A percentile compares a stretch with the other conserved stretches of the same genome.
Evolutionary conservation across 306 rosid genomes (phyloP).

Genomic region (Morella rubra): DNA sequence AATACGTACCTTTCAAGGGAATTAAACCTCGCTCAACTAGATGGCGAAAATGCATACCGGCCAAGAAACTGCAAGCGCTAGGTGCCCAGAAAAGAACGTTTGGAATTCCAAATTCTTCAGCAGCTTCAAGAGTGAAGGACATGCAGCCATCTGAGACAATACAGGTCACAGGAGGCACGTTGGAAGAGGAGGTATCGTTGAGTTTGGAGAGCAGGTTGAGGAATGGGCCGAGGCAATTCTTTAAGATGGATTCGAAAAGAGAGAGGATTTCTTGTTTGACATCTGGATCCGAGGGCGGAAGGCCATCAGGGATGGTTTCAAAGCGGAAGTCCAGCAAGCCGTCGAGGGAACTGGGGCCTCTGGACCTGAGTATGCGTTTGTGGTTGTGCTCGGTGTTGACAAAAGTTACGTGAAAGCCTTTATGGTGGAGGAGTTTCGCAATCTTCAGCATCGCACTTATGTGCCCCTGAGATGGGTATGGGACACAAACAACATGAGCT

Average conservation of each 20-base stretch:
- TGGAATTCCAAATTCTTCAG: too few relatives aligned
- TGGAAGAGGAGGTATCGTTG: background rate
- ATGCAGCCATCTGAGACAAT: too few relatives aligned
- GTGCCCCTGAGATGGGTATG: slow-evolving; percentile 23
- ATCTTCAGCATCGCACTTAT: slow-evolving; percentile 14
- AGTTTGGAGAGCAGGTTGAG: background rate
- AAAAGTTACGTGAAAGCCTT: slow-evolving; percentile 25
- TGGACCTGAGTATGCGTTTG: slow-evolving; percentile 13
- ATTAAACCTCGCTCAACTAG: slow-evolving; percentile 1
- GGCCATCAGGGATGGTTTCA: slow-evolving; percentile 24
- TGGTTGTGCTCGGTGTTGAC: background rate
- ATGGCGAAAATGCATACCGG: background rate
- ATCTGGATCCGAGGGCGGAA: slow-evolving; percentile 12
- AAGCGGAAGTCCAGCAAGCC: slow-evolving; percentile 10
- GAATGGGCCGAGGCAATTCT: slow-evolving; percentile 8
- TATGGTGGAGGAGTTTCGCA: slow-evolving; percentile 15
- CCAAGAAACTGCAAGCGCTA: too few relatives aligned
- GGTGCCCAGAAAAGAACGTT: too few relatives aligned
- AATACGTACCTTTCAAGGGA: background rate
- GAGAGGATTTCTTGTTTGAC: slow-evolving; percentile 9
- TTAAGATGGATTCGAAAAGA: slow-evolving; percentile 9
- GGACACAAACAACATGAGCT: slow-evolving; percentile 13
- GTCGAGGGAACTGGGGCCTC: slow-evolving; percentile 13
- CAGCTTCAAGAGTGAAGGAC: too few relatives aligned
- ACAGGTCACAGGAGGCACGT: slow-evolving; percentile 30